Evolutionary conservation across 1,284 basidiomycete genomes (phyloP).

Genomic region (Rhodotorula sp.): DNA sequence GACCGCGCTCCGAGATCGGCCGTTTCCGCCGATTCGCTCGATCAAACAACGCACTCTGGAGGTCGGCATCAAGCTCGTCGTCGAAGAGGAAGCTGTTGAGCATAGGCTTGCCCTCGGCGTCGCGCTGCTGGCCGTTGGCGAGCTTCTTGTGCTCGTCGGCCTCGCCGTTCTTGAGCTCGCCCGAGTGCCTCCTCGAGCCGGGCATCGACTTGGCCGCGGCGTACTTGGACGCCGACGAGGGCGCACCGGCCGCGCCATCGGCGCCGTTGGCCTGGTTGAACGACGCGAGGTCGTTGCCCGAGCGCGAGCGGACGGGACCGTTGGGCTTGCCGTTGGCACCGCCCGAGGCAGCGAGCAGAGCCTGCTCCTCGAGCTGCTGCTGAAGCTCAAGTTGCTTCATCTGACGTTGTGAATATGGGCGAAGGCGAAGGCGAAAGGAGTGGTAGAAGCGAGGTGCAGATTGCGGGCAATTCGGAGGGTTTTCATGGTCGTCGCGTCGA

Average conservation of each 20-base stretch:
- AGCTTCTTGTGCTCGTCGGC: constrained; percentile 14
- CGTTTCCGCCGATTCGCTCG: neutral
- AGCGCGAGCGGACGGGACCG: constrained; percentile 47
- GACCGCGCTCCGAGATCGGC: constrained; percentile 52
- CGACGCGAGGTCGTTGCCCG: constrained; percentile 43
- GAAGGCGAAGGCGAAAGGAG: neutral
- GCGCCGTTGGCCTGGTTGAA: constrained; percentile 22
- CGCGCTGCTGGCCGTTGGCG: constrained; percentile 21
- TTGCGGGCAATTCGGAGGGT: too few relatives aligned
- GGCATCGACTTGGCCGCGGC: constrained; percentile 40
- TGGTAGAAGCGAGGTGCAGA: too few relatives aligned
- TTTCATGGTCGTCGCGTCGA: neutral
- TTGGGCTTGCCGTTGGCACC: constrained; percentile 40
- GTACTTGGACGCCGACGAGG: constrained; percentile 9
- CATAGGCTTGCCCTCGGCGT: constrained; percentile 39
- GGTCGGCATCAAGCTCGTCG: constrained; percentile 83
- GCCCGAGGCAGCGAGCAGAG: constrained; percentile 46
- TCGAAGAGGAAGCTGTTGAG: constrained; percentile 70
- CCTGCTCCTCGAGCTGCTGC: constrained; percentile 42
- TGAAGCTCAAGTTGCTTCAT: constrained; percentile 43
- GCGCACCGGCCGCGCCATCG: neutral
- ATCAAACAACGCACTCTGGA: constrained; percentile 59
- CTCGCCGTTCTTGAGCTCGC: constrained; percentile 35
- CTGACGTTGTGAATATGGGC: constrained; percentile 1
- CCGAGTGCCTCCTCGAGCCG: constrained; percentile 38